Percentiles rank a stretch among this genome's conserved stretches.
phyloP scores from a whole-genome alignment of 768 basidiomycete species.

The Boletus sp. region DNA sequence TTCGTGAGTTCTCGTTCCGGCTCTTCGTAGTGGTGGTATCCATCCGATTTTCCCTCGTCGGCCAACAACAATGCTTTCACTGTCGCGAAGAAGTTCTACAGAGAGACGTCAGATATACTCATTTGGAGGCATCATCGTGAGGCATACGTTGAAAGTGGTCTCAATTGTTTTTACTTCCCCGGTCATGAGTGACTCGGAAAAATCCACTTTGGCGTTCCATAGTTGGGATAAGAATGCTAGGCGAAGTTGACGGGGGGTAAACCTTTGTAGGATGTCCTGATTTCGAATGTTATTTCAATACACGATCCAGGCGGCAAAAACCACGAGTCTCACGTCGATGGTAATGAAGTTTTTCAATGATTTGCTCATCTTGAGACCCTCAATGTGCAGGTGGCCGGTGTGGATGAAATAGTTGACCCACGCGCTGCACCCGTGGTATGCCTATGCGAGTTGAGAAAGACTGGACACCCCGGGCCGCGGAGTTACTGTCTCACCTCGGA shows the following conservation, averaged over 20 bases:
- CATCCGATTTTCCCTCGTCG: constrained; percentile 50
- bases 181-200: constrained; percentile 86
- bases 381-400: constrained; percentile 97
- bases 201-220: constrained; percentile 94
- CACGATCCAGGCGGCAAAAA: neutral
- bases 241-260: constrained; percentile 84
- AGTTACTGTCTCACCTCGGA: constrained; percentile 62
- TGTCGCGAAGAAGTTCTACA: constrained; percentile 89
- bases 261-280: constrained; percentile 82
- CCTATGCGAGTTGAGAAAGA: constrained; percentile 45
- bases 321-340: constrained; percentile 63
- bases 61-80: constrained; percentile 73
- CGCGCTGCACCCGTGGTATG: constrained; percentile 83
- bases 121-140: neutral
- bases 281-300: constrained; percentile 6
- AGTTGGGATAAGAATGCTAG: constrained; percentile 86
- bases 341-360: constrained; percentile 99
- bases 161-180: constrained; percentile 87
- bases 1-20: constrained; percentile 66
- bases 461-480: neutral
- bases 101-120: constrained; percentile 4
- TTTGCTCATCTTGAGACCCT: constrained; percentile 99
- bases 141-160: constrained; percentile 74
- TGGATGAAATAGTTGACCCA: constrained; percentile 99
- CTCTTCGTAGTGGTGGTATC: constrained; percentile 60